phyloP scores from a whole-genome alignment of 108 stramenopile genomes.

The Skeletonema grethae region DNA sequence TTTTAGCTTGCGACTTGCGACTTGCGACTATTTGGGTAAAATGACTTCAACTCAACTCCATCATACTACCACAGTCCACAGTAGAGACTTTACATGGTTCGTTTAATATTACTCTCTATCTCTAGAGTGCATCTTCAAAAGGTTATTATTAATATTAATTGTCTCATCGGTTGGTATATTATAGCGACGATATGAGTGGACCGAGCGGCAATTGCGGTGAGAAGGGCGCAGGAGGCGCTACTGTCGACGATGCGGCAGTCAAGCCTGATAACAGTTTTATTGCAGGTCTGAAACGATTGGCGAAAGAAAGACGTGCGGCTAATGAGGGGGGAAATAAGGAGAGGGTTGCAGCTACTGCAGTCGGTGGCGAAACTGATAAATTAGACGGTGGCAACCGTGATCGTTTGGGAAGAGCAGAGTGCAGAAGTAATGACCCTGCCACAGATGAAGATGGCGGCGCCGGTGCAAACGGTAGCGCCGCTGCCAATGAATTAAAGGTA shows the following conservation, averaged over 20 bases:
- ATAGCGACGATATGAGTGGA: not conserved
- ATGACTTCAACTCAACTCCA: too few relatives aligned
- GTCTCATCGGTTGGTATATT: too few relatives aligned
- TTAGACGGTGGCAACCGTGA: not conserved
- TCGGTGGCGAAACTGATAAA: not conserved
- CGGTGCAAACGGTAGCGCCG: not conserved
- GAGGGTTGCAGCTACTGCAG: not conserved
- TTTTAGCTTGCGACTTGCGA: too few relatives aligned
- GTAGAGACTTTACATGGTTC: too few relatives aligned
- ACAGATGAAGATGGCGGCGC: not conserved
- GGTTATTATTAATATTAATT: too few relatives aligned
- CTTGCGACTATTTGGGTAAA: too few relatives aligned
- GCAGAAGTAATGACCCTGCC: too few relatives aligned
- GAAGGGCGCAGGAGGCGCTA: too few relatives aligned
- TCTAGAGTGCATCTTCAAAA: too few relatives aligned
- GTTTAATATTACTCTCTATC: too few relatives aligned
- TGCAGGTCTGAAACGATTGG: not conserved
- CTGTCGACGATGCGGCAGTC: not conserved
- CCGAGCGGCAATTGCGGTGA: not conserved
- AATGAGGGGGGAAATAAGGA: not conserved
- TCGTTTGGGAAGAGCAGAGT: too few relatives aligned
- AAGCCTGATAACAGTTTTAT: constrained; percentile 1
- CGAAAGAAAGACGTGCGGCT: constrained; percentile 1
- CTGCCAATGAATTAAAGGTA: not conserved
- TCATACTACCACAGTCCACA: too few relatives aligned